Evolutionary conservation across 257 asterid genomes (phyloP), one percentile per base, ranked within the genome.

Genomic region (Solanum neorickii): DNA sequence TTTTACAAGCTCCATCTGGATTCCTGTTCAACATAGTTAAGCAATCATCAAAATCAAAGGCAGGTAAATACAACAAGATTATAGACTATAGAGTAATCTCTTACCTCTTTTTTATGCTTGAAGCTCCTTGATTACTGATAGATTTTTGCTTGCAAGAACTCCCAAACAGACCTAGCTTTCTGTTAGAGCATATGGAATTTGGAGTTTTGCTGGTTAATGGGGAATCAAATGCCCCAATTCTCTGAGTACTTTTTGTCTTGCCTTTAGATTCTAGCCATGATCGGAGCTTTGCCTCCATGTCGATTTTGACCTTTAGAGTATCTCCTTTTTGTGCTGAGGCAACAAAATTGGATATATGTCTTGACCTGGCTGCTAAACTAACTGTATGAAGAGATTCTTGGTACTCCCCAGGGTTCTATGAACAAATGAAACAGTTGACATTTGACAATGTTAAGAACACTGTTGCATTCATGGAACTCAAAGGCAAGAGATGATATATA

Each of bases 201-300:
- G 98, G 95, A 86, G 95, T 94, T 92, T 89, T 93, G 46, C 92
- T 91, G 47, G 68, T 85, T 82, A 91, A 76, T 3, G 96, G 96
- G 60, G 98, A 92, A 82, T 85, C 90, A 88, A 85, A 44, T 31
- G 86, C 87, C 74, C 85, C 93, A 42, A 65, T 88, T 89, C 90
- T 92, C 29, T 93, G 95, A 88, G 94, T 84, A 88, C 94, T 92
- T 86, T 89, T 94, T 12, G 88, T 89, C 95, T 95, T 95, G 78
- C 99, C 99, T 86, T 94, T 95, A 4, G 97, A 95, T 91, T 94
- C 98, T 29, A 94, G 91, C 99, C 99, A 97, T 59, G 96, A 91
- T 44, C 52, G 92, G 85, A 95, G 99, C 92, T 93, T 97, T 44
- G 93, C 95, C 88, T 94, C 99, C 99, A 95, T 95, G 90, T 94